phyloP scores from a whole-genome alignment of 768 basidiomycete species.

The Tylopilus felleus region DNA sequence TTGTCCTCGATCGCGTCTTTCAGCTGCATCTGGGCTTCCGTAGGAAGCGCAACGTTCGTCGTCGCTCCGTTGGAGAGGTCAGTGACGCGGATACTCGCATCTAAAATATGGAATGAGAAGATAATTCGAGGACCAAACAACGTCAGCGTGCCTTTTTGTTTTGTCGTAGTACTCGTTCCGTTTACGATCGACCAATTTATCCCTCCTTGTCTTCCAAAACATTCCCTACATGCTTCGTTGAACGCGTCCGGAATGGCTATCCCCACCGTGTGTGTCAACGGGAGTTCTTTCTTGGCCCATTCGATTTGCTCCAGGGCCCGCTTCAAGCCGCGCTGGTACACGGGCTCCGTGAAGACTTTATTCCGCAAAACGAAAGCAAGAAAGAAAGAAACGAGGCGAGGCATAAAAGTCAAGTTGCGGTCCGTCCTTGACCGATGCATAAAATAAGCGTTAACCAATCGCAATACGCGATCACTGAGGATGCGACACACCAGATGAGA shows the following conservation, averaged over 20 bases:
- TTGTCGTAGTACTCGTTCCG: constrained; percentile 1
- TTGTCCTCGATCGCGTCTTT: constrained; percentile 31
- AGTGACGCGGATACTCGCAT: constrained; percentile 14
- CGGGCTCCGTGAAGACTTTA: constrained; percentile 47
- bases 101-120: constrained; percentile 11
- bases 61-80: constrained; percentile 14
- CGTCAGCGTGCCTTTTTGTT: constrained; percentile 8
- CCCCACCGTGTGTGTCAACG: constrained; percentile 39
- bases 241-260: constrained; percentile 43
- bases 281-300: constrained; percentile 41
- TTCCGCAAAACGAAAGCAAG: constrained; percentile 58
- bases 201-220: constrained; percentile 48
- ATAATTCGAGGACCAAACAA: not conserved
- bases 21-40: constrained; percentile 19
- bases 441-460: not conserved
- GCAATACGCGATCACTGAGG: not conserved
- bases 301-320: constrained; percentile 44
- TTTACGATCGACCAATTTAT: constrained; percentile 31
- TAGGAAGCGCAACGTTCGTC: constrained; percentile 20
- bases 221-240: constrained; percentile 44
- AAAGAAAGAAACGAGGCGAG: constrained; percentile 58
- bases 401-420: constrained; percentile 46
- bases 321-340: constrained; percentile 44
- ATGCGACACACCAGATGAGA: constrained; percentile 55
- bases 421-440: constrained; percentile 38